phyloP scores from a whole-genome alignment of 352 stramenopile species.

The Pythium aristosporum region DNA sequence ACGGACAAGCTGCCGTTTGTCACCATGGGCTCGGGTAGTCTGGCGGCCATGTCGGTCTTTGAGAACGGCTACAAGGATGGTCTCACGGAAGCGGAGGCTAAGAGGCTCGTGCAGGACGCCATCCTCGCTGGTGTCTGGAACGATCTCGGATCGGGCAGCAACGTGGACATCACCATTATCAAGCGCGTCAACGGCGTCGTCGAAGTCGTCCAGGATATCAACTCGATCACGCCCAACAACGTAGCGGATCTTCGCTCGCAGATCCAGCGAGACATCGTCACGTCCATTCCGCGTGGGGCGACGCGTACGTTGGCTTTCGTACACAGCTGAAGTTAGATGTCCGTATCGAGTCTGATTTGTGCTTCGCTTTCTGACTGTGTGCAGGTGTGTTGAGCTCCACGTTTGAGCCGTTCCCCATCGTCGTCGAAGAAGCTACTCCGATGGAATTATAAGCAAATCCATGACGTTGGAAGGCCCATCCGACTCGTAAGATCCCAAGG shows the following conservation, averaged over 20 bases:
- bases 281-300: slow-evolving; percentile 74
- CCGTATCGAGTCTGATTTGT: not conserved
- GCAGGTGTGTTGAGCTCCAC: slow-evolving; percentile 68
- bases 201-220: slow-evolving; percentile 88
- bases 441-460: slow-evolving; percentile 67
- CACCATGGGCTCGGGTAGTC: slow-evolving; percentile 97
- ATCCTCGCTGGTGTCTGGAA: slow-evolving; percentile 99
- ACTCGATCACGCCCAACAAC: slow-evolving; percentile 93
- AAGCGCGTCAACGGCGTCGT: slow-evolving; percentile 84
- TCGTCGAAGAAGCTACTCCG: slow-evolving; percentile 70
- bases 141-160: slow-evolving; percentile 96
- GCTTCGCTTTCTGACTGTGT: not conserved
- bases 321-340: not conserved
- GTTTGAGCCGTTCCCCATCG: slow-evolving; percentile 72
- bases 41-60: slow-evolving; percentile 98
- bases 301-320: slow-evolving; percentile 53
- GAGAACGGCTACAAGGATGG: slow-evolving; percentile 94
- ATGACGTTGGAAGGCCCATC: not conserved
- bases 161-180: slow-evolving; percentile 97
- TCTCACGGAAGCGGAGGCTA: slow-evolving; percentile 95
- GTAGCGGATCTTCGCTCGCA: slow-evolving; percentile 82
- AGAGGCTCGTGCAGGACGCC: slow-evolving; percentile 94
- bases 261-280: slow-evolving; percentile 86
- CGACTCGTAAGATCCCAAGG: not conserved
- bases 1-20: slow-evolving; percentile 97